Evolutionary conservation across 1,284 basidiomycete genomes (phyloP), one percentile per base, ranked within the genome.

Genomic region (Trichosporon asahii): DNA sequence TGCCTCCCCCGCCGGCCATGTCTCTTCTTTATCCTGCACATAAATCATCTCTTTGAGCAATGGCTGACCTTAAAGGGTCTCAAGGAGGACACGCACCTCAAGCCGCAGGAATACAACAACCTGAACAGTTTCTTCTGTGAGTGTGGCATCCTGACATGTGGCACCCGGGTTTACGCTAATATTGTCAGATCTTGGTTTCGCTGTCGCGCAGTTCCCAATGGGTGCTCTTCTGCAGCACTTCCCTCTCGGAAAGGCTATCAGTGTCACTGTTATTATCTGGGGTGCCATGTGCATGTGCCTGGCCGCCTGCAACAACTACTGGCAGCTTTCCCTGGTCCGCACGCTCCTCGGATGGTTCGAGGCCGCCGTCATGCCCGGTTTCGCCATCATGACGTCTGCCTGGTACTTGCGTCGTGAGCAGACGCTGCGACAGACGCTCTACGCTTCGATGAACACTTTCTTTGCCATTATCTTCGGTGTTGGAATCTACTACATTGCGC

Each of bases 391-490:
- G 33, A 68, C 65, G 2, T 31, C 71, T 4, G 63, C 68, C 1
- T 72, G 71, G 71, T 72, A 70, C 29, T 64, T 72, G 11, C 71
- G 71, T 18, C 64, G 64, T n/a, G 71, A 72, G 46, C 71, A 72
- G 64, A 57, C 53, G 1, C 44, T 70, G 21, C 68, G 77, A 21
- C 71, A 71, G 55, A 67, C 60, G 31, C 37, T 76, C 40, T 77
- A 75, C 70, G 75, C 74, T 53, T 66, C 77, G 1, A 77, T 77
- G 77, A 78, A 78, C 74, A 72, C 72, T 9, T 77, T 75, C 72
- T 73, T 78, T 68, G 69, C 67, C 5, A 73, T 75, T n/a, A 55
- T 76, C 46, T 75, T 73, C 64, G 68, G 70, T 4, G 57, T 73
- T 1, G 70, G 69, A 37, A 74, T 73, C 71, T 78, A 76, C 68